Conservation (phyloP, 768 basidiomycete genomes). For the Suillus subaureus region DNA sequence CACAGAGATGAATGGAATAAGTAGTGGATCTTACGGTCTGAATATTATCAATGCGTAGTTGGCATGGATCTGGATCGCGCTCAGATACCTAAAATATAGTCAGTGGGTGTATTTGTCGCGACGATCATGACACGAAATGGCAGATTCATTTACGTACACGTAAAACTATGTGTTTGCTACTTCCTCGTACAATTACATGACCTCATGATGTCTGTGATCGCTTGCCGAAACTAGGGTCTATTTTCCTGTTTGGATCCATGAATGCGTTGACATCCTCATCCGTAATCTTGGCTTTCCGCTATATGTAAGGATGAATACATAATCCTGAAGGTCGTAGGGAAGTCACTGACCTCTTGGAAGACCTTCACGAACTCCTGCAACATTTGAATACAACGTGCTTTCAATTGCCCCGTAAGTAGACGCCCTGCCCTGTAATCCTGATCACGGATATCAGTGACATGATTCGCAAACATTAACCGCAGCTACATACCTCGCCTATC, state of each 20-base stretch:
- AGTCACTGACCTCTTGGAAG: constrained; percentile 74
- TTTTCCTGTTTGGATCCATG: constrained; percentile 82
- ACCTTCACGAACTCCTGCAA: constrained; percentile 81
- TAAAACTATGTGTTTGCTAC: neutral
- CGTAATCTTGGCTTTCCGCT: constrained; percentile 82
- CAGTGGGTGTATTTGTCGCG: neutral
- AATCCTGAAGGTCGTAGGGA: neutral
- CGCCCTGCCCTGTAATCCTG: constrained; percentile 92
- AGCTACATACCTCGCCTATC: constrained; percentile 66
- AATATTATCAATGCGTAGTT: neutral
- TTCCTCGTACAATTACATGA: neutral
- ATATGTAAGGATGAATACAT: constrained; percentile 16
- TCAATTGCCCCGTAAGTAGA: constrained; percentile 88
- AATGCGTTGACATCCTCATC: constrained; percentile 74
- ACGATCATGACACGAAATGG: neutral
- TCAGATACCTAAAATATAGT: neutral
- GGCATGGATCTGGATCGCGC: neutral
- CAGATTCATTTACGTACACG: neutral
- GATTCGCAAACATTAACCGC: neutral
- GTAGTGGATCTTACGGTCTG: neutral
- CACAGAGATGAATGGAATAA: neutral
- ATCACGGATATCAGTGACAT: constrained; percentile 9
- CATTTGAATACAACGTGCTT: constrained; percentile 81
- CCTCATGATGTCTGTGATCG: constrained; percentile 13
- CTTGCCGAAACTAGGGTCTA: constrained; percentile 58